Percentiles rank a stretch among this genome's conserved stretches.
Conservation (phyloP, 106 monocot species). For the Phalaenopsis equestris region DNA sequence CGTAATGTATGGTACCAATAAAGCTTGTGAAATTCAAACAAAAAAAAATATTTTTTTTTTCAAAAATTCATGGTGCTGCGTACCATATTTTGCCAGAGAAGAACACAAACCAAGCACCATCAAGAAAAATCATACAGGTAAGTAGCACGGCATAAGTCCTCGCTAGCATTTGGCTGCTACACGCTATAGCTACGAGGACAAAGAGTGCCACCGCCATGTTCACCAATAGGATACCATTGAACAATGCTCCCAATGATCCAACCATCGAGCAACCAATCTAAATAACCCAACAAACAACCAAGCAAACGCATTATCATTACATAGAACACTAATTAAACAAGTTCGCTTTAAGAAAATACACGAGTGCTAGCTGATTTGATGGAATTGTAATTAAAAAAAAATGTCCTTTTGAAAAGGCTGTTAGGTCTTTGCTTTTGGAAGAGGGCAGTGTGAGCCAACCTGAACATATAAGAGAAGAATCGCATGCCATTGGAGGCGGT, state of each 20-base stretch:
- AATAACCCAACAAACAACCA: background rate
- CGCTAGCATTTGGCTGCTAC: slow-evolving; percentile 75
- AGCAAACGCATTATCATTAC: background rate
- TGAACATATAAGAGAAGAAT: slow-evolving; percentile 80
- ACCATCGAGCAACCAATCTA: slow-evolving; percentile 83
- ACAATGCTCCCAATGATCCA: slow-evolving; percentile 76
- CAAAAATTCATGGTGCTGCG: background rate
- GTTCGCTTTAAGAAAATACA: background rate
- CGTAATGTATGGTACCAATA: too few species aligned
- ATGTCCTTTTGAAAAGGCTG: too few species aligned
- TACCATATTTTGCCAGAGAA: slow-evolving; percentile 70
- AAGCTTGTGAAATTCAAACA: too few species aligned
- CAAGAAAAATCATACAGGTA: slow-evolving; percentile 58
- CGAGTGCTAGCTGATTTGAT: background rate
- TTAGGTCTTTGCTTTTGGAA: too few species aligned
- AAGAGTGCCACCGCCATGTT: slow-evolving; percentile 75
- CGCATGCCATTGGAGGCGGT: slow-evolving; percentile 54
- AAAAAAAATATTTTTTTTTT: background rate
- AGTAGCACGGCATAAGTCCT: slow-evolving; percentile 84
- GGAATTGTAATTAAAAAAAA: background rate
- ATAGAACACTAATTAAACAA: background rate
- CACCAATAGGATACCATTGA: slow-evolving; percentile 69
- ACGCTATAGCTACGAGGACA: slow-evolving; percentile 81
- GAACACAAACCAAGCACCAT: slow-evolving; percentile 71
- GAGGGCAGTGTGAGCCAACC: slow-evolving; percentile 10